phyloP scores from a whole-genome alignment of 495 filamentous ascomycete genomes.

The Friedmanniomyces simplex region DNA sequence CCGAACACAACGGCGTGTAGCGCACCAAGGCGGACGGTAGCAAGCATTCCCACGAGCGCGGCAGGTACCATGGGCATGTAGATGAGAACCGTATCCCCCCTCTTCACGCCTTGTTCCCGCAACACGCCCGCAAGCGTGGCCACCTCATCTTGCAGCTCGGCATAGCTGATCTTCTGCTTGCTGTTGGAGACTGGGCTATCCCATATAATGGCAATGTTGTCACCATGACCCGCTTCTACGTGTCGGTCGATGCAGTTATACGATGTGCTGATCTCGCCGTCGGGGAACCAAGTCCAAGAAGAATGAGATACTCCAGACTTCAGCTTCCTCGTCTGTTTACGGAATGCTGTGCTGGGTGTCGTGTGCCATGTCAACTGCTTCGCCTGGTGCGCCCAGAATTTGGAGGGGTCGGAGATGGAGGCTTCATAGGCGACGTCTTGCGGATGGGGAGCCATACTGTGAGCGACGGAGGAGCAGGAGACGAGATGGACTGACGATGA shows the following conservation, averaged over 20 bases:
- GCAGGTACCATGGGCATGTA: slow-evolving; percentile 98
- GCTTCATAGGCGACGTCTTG: slow-evolving; percentile 30
- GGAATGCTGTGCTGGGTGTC: slow-evolving; percentile 43
- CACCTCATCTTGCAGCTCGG: slow-evolving; percentile 67
- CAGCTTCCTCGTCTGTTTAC: slow-evolving; percentile 39
- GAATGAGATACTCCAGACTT: slow-evolving; percentile 39
- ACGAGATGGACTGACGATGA: background rate
- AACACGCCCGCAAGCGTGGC: slow-evolving; percentile 75
- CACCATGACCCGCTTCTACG: slow-evolving; percentile 63
- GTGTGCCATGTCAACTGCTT: slow-evolving; percentile 68
- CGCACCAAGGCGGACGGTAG: slow-evolving; percentile 70
- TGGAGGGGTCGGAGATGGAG: slow-evolving; percentile 51
- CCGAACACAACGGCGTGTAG: slow-evolving; percentile 90
- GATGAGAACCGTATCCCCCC: slow-evolving; percentile 83
- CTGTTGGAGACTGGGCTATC: slow-evolving; percentile 75
- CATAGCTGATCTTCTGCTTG: slow-evolving; percentile 63
- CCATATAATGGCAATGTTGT: slow-evolving; percentile 67
- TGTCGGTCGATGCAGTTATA: slow-evolving; percentile 90
- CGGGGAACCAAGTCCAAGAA: slow-evolving; percentile 82
- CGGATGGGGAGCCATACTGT: slow-evolving; percentile 24
- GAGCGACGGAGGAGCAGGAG: background rate
- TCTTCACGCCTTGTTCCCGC: slow-evolving; percentile 69
- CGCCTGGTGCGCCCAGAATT: slow-evolving; percentile 64
- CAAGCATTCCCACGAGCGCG: slow-evolving; percentile 72
- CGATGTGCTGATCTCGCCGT: slow-evolving; percentile 77